Conservation (phyloP, 257 asterid species). For the Ilex aquifolium region DNA sequence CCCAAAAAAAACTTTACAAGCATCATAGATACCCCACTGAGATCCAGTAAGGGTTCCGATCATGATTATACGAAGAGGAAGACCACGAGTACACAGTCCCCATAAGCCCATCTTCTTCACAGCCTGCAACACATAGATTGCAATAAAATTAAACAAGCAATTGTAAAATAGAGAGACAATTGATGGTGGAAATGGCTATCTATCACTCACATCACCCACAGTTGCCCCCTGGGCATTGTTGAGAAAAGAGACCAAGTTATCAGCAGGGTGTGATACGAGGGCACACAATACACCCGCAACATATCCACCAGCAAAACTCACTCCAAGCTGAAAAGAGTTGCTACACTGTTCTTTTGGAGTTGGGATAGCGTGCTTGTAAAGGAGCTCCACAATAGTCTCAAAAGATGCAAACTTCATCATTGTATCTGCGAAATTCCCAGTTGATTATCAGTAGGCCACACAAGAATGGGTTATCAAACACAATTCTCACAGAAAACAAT, state of each 20-base stretch:
- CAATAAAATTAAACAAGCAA: background rate
- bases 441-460: no score
- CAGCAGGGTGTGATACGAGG: constrained; percentile 77
- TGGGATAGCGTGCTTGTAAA: constrained; percentile 75
- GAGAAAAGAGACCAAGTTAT: constrained; percentile 58
- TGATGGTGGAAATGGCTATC: background rate
- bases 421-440: constrained; percentile 40
- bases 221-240: constrained; percentile 50
- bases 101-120: constrained; percentile 47
- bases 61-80: constrained; percentile 75
- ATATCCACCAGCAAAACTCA: constrained; percentile 47
- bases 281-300: constrained; percentile 75
- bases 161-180: background rate
- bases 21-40: constrained; percentile 79
- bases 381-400: constrained; percentile 65
- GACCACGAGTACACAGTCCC: constrained; percentile 66
- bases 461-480: no score
- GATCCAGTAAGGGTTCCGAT: constrained; percentile 69
- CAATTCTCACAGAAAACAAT: no score
- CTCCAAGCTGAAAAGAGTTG: constrained; percentile 28
- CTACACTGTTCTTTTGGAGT: constrained; percentile 73
- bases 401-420: constrained; percentile 92
- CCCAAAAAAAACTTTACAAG: constrained; percentile 66
- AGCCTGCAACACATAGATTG: constrained; percentile 29
- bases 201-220: constrained; percentile 40